A percentile compares a stretch with the other conserved stretches of the same genome.
Conservation (phyloP, 2,329 filamentous ascomycete species). For the Whalleya microplaca region DNA sequence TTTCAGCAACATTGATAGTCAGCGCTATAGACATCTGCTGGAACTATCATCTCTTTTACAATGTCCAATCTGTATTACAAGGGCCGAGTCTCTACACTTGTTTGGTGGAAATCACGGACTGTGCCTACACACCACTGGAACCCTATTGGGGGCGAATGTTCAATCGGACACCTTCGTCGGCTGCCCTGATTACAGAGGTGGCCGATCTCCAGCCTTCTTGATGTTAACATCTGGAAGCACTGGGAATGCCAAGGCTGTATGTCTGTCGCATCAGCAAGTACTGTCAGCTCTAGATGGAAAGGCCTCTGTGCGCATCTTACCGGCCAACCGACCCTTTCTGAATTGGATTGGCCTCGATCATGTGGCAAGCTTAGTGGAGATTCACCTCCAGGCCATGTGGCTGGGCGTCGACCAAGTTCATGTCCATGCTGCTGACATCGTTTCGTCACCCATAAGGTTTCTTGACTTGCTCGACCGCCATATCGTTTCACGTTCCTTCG, state of each 20-base stretch:
- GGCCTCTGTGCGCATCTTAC: slow-evolving; percentile 29
- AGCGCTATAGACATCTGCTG: slow-evolving; percentile 35
- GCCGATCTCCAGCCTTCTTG: slow-evolving; percentile 36
- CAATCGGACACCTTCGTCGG: too few relatives aligned
- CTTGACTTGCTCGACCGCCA: slow-evolving; percentile 44
- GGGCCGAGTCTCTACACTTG: background rate
- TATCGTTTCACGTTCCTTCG: slow-evolving; percentile 48
- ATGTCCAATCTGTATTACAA: slow-evolving; percentile 32
- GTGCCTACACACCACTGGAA: too few relatives aligned
- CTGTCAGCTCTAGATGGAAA: slow-evolving; percentile 48
- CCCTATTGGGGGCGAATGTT: too few relatives aligned
- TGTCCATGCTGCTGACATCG: slow-evolving; percentile 45
- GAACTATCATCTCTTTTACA: slow-evolving; percentile 26
- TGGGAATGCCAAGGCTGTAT: slow-evolving; percentile 54
- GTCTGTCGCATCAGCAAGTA: slow-evolving; percentile 47
- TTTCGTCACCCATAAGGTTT: slow-evolving; percentile 47
- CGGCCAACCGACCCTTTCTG: slow-evolving; percentile 40
- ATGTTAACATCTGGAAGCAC: slow-evolving; percentile 60
- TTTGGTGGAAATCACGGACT: background rate
- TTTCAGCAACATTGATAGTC: slow-evolving; percentile 33
- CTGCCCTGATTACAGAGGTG: too few relatives aligned
- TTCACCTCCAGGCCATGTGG: slow-evolving; percentile 53
- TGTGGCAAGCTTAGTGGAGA: slow-evolving; percentile 54
- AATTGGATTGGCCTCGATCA: slow-evolving; percentile 59
- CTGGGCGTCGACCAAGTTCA: slow-evolving; percentile 50